phyloP scores from a whole-genome alignment of 208 protist species.

The Acanthamoeba royreba region DNA sequence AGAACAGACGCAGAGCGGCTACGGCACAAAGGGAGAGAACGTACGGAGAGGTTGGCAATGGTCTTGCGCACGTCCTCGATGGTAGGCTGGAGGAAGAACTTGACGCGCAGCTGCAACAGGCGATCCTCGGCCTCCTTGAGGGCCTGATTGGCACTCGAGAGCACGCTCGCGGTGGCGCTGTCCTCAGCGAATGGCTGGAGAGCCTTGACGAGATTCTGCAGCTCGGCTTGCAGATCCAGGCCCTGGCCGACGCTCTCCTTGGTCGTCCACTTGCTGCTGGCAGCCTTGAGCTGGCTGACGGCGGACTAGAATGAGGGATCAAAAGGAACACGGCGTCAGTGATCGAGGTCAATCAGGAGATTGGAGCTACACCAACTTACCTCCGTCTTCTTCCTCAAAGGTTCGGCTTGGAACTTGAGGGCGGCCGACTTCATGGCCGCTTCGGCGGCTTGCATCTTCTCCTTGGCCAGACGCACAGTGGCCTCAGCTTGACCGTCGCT shows the following conservation, averaged over 20 bases:
- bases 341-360: background rate
- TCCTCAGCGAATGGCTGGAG: background rate
- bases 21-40: background rate
- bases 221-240: slow-evolving; percentile 3
- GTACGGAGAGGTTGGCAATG: background rate
- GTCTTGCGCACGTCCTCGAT: slow-evolving; percentile 10
- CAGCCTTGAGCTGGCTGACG: background rate
- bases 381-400: slow-evolving; percentile 33
- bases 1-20: background rate
- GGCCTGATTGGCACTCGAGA: background rate
- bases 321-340: background rate
- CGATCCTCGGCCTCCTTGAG: slow-evolving; percentile 2
- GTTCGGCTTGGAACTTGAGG: slow-evolving; percentile 37
- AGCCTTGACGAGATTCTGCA: background rate
- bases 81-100: slow-evolving; percentile 19
- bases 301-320: background rate
- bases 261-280: slow-evolving; percentile 26
- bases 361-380: background rate
- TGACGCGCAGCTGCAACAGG: slow-evolving; percentile 17
- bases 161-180: background rate
- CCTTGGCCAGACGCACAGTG: slow-evolving; percentile 20
- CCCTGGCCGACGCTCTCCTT: slow-evolving; percentile 16
- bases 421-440: slow-evolving; percentile 19
- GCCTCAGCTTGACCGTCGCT: slow-evolving; percentile 12
- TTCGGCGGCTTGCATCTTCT: slow-evolving; percentile 33